A percentile compares a stretch with the other conserved stretches of the same genome.
These are phyloP conservation scores for Globisporangium paroecandrum DNA, from an alignment of 352 stramenopile species.

Conservation along the genomic window DNA sequence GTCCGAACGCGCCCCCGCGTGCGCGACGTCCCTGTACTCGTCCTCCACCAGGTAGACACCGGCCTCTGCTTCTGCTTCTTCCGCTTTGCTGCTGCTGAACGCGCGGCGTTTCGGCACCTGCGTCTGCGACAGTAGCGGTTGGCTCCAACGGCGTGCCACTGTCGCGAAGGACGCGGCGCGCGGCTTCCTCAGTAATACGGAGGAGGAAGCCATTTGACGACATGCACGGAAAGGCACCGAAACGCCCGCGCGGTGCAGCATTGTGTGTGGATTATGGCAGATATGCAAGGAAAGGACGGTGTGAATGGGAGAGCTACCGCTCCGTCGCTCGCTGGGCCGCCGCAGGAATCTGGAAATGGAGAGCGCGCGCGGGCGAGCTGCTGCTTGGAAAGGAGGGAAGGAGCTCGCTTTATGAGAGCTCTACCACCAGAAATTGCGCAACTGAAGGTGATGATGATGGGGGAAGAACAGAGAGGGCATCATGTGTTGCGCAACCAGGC, in stretches of 20 bases:
- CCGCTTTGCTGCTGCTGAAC: conserved; percentile 12
- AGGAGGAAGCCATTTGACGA: neutral
- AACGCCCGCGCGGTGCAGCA: conserved; percentile 18
- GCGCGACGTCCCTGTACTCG: conserved; percentile 53
- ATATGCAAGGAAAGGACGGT: neutral
- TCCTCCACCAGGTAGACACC: conserved; percentile 29
- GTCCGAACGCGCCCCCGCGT: conserved; percentile 40
- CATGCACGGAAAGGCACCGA: conserved; percentile 8
- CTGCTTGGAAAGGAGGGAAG: neutral
- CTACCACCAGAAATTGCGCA: conserved; percentile 16
- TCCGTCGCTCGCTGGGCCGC: neutral
- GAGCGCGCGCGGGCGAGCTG: neutral
- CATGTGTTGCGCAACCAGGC: conserved; percentile 3
- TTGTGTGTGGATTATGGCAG: neutral
- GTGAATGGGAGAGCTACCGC: neutral
- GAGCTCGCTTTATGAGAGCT: neutral
- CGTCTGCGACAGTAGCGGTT: neutral
- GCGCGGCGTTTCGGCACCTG: conserved; percentile 9
- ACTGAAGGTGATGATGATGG: conserved; percentile 10
- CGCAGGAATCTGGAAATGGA: conserved; percentile 1
- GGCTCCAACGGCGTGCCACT: neutral
- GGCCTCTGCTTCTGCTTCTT: neutral
- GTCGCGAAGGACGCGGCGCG: neutral
- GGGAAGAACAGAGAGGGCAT: neutral
- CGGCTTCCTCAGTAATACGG: neutral